These are phyloP conservation scores for Polygonum aviculare DNA, from an alignment of 148 eudicot species.

Conservation along the genomic window DNA sequence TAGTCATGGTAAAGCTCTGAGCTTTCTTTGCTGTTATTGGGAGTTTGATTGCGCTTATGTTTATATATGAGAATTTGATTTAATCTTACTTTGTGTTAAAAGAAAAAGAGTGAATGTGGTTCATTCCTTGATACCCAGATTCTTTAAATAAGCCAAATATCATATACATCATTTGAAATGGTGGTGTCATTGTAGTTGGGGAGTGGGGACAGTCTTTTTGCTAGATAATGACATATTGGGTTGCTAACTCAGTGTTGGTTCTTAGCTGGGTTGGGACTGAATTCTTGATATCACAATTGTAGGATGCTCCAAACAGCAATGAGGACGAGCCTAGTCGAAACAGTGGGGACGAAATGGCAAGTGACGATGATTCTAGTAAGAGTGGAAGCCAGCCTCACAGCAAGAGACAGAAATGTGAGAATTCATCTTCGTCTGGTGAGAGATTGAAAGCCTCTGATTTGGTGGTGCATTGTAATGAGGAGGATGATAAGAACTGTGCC, in stretches of 20 bases:
- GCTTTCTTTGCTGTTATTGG: not conserved
- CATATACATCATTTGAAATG: too few species aligned
- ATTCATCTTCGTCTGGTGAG: not conserved
- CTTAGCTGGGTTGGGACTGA: not conserved
- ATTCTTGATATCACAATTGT: not conserved
- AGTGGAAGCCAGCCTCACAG: not conserved
- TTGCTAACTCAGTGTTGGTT: not conserved
- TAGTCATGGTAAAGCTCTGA: not conserved
- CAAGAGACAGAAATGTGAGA: not conserved
- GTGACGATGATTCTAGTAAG: not conserved
- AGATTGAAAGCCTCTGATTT: conserved; percentile 4
- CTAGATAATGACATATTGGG: not conserved
- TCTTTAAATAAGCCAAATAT: too few species aligned
- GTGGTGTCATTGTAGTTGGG: too few species aligned
- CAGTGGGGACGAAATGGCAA: not conserved
- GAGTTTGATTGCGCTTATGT: not conserved
- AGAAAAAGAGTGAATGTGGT: not conserved
- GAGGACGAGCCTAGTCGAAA: not conserved
- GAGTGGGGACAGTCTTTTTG: not conserved
- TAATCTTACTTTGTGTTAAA: not conserved
- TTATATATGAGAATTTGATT: not conserved
- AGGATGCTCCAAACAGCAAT: not conserved
- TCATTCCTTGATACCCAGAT: not conserved
- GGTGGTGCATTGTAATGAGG: conserved; percentile 3
- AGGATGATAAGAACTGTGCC: not conserved